Conservation (phyloP, 306 rosid genomes). For the Fagus crenata region DNA sequence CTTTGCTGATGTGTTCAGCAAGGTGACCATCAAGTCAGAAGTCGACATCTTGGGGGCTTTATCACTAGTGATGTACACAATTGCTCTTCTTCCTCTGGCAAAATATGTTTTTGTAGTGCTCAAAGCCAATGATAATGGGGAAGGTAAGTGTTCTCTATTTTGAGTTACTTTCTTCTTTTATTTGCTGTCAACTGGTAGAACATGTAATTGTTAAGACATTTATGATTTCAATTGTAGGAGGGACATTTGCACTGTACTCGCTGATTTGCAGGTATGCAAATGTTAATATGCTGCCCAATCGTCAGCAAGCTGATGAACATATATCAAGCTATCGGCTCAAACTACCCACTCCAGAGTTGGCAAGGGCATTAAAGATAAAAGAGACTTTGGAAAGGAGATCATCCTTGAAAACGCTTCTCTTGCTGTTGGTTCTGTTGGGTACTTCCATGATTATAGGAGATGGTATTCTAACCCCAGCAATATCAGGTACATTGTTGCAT, state of each 20-base stretch:
- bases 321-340: conserved; percentile 89
- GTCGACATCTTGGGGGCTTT: conserved; percentile 91
- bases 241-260: conserved; percentile 95
- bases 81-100: conserved; percentile 82
- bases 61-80: conserved; percentile 88
- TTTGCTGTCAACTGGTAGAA: conserved; percentile 13
- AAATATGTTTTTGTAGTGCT: conserved; percentile 93
- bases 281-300: conserved; percentile 81
- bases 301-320: conserved; percentile 83
- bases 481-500: conserved; percentile 64
- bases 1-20: conserved; percentile 88
- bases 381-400: conserved; percentile 67
- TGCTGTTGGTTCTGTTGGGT: conserved; percentile 85
- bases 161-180: conserved; percentile 23
- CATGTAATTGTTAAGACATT: conserved; percentile 6
- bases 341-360: conserved; percentile 88
- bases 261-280: conserved; percentile 94
- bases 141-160: conserved; percentile 52
- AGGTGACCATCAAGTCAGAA: conserved; percentile 64
- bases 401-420: conserved; percentile 56
- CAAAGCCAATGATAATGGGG: conserved; percentile 95
- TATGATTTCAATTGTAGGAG: conserved; percentile 62
- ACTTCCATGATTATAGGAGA: conserved; percentile 98
- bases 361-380: conserved; percentile 80
- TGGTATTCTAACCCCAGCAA: conserved; percentile 94